phyloP scores from a whole-genome alignment of 2,329 filamentous ascomycete genomes.

The Trichoderma sp. region DNA sequence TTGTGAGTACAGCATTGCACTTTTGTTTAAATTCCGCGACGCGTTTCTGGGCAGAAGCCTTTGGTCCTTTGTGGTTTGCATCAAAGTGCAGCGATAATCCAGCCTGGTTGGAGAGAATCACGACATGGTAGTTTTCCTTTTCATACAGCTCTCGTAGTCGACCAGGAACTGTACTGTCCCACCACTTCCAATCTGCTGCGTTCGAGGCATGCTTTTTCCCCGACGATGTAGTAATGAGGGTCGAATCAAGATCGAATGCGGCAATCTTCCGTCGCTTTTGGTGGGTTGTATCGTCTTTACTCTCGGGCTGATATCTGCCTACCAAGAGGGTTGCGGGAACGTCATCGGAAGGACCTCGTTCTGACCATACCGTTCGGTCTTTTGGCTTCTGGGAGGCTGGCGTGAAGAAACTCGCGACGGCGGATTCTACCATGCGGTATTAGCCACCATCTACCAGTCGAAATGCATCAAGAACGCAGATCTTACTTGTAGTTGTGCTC shows the following conservation, averaged over 20 bases:
- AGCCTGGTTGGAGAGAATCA: constrained; percentile 86
- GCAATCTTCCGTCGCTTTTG: constrained; percentile 58
- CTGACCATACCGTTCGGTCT: constrained; percentile 68
- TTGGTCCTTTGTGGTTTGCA: constrained; percentile 61
- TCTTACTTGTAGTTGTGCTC: constrained; percentile 50
- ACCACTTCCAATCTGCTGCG: constrained; percentile 91
- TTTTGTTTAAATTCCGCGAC: constrained; percentile 81
- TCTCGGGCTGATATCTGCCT: constrained; percentile 61
- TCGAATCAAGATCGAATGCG: constrained; percentile 80
- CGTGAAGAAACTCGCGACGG: constrained; percentile 83
- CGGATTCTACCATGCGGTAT: constrained; percentile 48
- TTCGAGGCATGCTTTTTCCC: constrained; percentile 73
- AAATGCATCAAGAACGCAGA: background rate
- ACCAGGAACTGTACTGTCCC: constrained; percentile 67
- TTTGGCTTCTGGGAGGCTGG: constrained; percentile 81
- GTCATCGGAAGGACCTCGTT: constrained; percentile 54
- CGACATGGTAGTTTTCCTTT: constrained; percentile 68
- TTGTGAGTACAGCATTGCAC: constrained; percentile 62
- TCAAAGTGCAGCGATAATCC: constrained; percentile 73
- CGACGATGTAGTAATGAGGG: constrained; percentile 74
- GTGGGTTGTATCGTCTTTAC: constrained; percentile 27
- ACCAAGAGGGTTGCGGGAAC: constrained; percentile 63
- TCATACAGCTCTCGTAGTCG: constrained; percentile 63
- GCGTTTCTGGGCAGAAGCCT: constrained; percentile 58
- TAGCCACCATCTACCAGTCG: background rate